Evolutionary conservation across 257 asterid genomes (phyloP), one percentile per base, ranked within the genome.

Genomic region (Nicotiana noctiflora): DNA sequence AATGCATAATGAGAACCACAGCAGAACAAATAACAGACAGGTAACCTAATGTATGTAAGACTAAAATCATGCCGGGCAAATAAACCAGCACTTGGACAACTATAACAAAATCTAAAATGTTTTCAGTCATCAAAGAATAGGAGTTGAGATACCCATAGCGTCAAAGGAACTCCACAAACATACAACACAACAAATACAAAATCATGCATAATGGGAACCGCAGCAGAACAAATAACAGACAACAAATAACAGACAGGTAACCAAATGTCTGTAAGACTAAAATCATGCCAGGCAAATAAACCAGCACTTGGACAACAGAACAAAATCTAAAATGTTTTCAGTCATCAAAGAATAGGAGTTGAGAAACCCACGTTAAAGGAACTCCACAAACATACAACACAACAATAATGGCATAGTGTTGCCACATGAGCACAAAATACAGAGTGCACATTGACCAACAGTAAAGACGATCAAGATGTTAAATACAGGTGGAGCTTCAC

Each of bases 1-100:
- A 64, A 76, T 66, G 64, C 18, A 75, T 18, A 34, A 74, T 23
- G 61, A 82, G 21, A 23, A 52, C 57, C 21, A 66, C 32, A 66
- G 52, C 12, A 74, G 18, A 68, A 68, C 56, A 21, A 44, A 31
- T 21, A 6, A 44, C 37, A 70, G 79, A 52, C 79, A 74, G 8
- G 9, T 15, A 49, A 74, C 25, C 51, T 74, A 49, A 25, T 11
- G 6, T 49, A 15, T 74, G 79, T 31, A 74, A 74, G 79, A 49
- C 6, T 29, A 23, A 32, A 74, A 74, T 74, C 79, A 74, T 21
- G 40, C 25, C 25, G 7, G 21, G 61, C 23, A 74, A 72, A 72
- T 72, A 49, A 72, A 72, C 21, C 44, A 74, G 61, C 79, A 74
- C 61, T 74, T 74, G 17, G 40, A 74, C 79, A 49, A 74, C 44